Base-by-base conservation (phyloP, 2,329 filamentous ascomycete species). In the Graphilbum fragrans region DNA sequence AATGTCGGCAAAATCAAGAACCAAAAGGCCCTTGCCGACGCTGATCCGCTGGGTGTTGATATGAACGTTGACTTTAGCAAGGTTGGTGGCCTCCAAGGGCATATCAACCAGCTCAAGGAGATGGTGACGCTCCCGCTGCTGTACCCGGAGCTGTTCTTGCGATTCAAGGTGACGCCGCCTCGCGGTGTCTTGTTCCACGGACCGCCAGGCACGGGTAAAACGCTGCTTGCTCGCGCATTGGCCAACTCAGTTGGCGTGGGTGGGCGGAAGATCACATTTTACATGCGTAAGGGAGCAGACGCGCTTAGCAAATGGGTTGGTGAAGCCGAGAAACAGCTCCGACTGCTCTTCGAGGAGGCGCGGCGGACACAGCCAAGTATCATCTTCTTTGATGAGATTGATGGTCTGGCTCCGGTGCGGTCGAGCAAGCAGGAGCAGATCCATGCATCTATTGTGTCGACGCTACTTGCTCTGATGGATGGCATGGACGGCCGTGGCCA, bases 351-450 rank as follows among this genome's bases (percentile, higher is more conserved):
- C 49, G 92, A 96, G 53, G 92, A 98, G 61, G 92, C 92, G 16
- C 76, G 90, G 47, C 92, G 87, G 58, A 96, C 83, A 2, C 92
- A 98, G 55, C 92, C 92, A 0, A 96, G 90, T 59, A 98, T 98
- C 61, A 98, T 98, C 59, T 98, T 98, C 67, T 96, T 98, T 52
- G 92, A 98, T 58, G 92, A 98, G 60, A 98, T 98, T 51, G 92
- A 98, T 63, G 92, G 92, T 42, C 70, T 98, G 49, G 92, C 92
- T 3, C 93, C 92, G 39, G 92, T 96, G 27, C 77, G 92, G 52
- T 96, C 92, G 12, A 95, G 90, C 62, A 96, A 96, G 60, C 90
- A 96, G 63, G 92, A 98, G 58, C 92, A 98, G 62, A 96, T 96
- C 45, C 92, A 98, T 61, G 87, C 92, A 6, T 96, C 90, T 2